Conservation (phyloP, 2,329 filamentous ascomycete species). For the Furcasterigmium furcatum region DNA sequence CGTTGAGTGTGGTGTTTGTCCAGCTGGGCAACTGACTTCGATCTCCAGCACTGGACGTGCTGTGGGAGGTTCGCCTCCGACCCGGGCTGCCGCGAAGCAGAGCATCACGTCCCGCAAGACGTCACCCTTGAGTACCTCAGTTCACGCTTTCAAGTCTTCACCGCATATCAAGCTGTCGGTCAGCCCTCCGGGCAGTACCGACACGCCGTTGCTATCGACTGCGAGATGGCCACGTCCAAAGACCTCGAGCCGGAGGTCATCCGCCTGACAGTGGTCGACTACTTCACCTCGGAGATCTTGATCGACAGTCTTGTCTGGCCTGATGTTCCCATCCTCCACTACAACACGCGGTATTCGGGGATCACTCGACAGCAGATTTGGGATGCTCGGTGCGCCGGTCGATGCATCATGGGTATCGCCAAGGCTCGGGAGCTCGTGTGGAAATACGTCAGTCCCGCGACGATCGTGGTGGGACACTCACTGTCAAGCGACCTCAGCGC, state of each 20-base stretch:
- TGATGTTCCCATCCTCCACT: conserved; percentile 38
- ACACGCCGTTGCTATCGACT: conserved; percentile 44
- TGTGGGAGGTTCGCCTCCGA: neutral
- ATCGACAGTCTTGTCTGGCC: conserved; percentile 50
- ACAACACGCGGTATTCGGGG: conserved; percentile 48
- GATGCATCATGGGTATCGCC: conserved; percentile 35
- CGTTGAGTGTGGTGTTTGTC: too few species aligned
- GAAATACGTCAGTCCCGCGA: conserved; percentile 38
- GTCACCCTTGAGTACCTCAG: neutral
- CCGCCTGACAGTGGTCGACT: conserved; percentile 47
- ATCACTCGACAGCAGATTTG: conserved; percentile 36
- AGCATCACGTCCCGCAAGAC: neutral
- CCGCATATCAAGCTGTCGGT: neutral
- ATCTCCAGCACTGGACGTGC: neutral
- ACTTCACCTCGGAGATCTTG: conserved; percentile 43
- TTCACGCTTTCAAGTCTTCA: neutral
- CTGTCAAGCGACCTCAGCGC: conserved; percentile 36
- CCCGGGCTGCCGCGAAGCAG: neutral
- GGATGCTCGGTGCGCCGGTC: conserved; percentile 21
- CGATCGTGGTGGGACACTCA: conserved; percentile 45
- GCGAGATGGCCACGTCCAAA: conserved; percentile 48
- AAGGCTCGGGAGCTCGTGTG: conserved; percentile 38
- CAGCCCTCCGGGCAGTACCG: neutral
- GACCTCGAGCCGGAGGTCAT: conserved; percentile 47
- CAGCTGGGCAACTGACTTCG: neutral